Evolutionary conservation across 768 basidiomycete genomes (phyloP).

Genomic region (Rossbeevera mucosa): DNA sequence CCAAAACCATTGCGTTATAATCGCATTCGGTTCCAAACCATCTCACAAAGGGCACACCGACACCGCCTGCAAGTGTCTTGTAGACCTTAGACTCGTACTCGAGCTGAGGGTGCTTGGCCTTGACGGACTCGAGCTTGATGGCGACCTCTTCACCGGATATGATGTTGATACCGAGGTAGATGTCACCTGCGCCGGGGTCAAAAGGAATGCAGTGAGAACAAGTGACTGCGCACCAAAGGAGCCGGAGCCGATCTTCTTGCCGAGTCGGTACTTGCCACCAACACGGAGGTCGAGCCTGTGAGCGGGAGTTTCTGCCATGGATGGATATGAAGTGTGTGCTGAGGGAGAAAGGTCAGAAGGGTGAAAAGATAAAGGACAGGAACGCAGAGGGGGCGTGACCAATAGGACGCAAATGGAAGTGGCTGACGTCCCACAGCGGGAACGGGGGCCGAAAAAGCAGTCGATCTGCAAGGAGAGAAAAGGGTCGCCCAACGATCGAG

Average conservation of each 20-base stretch:
- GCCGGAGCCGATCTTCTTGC: slow-evolving; percentile 98
- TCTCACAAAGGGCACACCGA: slow-evolving; percentile 96
- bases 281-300: slow-evolving; percentile 83
- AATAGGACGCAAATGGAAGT: slow-evolving; percentile 33
- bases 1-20: slow-evolving; percentile 99
- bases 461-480: not conserved
- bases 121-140: slow-evolving; percentile 99
- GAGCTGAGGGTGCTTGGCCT: slow-evolving; percentile 99
- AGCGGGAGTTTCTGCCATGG: slow-evolving; percentile 69
- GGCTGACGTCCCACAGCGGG: slow-evolving; percentile 28
- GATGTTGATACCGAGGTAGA: slow-evolving; percentile 99
- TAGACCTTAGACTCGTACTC: slow-evolving; percentile 96
- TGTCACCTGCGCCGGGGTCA: slow-evolving; percentile 64
- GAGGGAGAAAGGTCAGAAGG: slow-evolving; percentile 13
- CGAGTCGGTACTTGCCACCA: slow-evolving; percentile 94
- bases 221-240: slow-evolving; percentile 75
- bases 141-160: slow-evolving; percentile 99
- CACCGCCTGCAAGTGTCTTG: slow-evolving; percentile 98
- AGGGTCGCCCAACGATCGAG: slow-evolving; percentile 1
- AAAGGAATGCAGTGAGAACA: not conserved
- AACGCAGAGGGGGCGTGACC: slow-evolving; percentile 30
- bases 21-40: slow-evolving; percentile 97
- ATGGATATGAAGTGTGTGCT: slow-evolving; percentile 15
- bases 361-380: slow-evolving; percentile 20
- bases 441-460: slow-evolving; percentile 1